Base-by-base conservation (phyloP, 176 grass and related monocot species). In the Eragrostis nindensis region DNA sequence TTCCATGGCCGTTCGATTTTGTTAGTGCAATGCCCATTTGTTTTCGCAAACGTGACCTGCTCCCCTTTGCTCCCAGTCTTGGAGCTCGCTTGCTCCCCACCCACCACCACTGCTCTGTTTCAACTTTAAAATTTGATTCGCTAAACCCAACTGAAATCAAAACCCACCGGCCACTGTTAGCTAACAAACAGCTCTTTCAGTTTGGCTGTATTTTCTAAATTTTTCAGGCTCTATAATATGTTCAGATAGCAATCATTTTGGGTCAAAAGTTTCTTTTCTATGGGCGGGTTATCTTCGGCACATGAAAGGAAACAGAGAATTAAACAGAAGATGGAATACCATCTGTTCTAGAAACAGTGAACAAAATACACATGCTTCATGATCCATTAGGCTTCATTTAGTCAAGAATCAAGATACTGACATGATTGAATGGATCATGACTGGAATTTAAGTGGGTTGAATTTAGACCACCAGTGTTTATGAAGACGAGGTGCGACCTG, bases 11-110 rank as follows among this genome's bases (percentile, higher is more conserved):
- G 57, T 56, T 25, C 48, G 39, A 63, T 76, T 59, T 60, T 71
- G 57, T 76, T 52, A 19, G 41, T 29, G 62, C 29, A n/a, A 64
- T 30, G 45, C 32, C 11, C 7, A 30, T 42, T 82, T 63, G 21
- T 80, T 75, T 85, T 42, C 4, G 25, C 57, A 25, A 72, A 68
- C 68, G 43, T 38, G 73, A 78, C 79, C 78, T 86, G 47, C 87
- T 86, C 83, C 78, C 52, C 73, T 82, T 77, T 68, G 71, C 47
- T 71, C 71, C 82, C 71, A 76, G 64, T 29, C 71, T 81, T 81
- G 82, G 78, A 89, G 48, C 57, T 82, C 62, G 38, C 67, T 82
- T 82, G 87, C 83, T 89, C 87, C 87, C 83, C 78, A 86, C 60
- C 83, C 83, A 86, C 88, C 88, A 82, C 73, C 83, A 86, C 71